Base-by-base conservation (phyloP, 1,139 yeast genomes). In the Meyerozyma sp. region DNA sequence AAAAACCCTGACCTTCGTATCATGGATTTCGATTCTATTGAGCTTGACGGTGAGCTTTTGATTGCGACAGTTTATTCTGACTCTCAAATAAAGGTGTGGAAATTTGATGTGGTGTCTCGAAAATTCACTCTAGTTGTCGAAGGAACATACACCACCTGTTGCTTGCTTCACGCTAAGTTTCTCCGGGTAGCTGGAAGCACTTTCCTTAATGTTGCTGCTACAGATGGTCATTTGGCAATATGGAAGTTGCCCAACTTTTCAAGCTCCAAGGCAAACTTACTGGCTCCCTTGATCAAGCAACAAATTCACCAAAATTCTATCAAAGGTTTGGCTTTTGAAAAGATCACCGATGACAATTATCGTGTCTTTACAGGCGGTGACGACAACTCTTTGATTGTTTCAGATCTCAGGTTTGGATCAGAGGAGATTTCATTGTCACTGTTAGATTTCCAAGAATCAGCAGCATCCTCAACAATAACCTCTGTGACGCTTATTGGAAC, bases 381-480 rank as follows among this genome's bases (percentile, higher is more conserved):
- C 60, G 98, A 93, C 55, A 91, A 91, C 62, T 84, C 90, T 0
- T 59, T 91, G 8, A 72, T 73, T 0, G 59, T 79, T 3, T 72
- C 79, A 2, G 52, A 54, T 20, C 59, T 84, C 28, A 41, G 42
- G 2, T 42, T 65, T n/a, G 49, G 49, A 50, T 52, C 3, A 52
- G 46, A 0, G 40, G 32, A 0, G 53, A 36, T 1, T 45, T 45
- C 4, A 50, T 63, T 2, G 55, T 68, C 20, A 51, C 53, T 66
- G 0, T 47, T 58, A 1, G 56, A 71, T 1, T 71, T 74, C 46
- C 59, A 65, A 2, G 68, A 67, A 11, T 62, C 66, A 30, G 96
- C 95, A 0, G 96, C 96, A 3, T 79, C 96, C 0, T 84, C 96
- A 0, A 87, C 97, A 0, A 82, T 91, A 35, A 89, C 97, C 0